phyloP scores from a whole-genome alignment of 2,329 filamentous ascomycete genomes.

The Monosporascus sp. region DNA sequence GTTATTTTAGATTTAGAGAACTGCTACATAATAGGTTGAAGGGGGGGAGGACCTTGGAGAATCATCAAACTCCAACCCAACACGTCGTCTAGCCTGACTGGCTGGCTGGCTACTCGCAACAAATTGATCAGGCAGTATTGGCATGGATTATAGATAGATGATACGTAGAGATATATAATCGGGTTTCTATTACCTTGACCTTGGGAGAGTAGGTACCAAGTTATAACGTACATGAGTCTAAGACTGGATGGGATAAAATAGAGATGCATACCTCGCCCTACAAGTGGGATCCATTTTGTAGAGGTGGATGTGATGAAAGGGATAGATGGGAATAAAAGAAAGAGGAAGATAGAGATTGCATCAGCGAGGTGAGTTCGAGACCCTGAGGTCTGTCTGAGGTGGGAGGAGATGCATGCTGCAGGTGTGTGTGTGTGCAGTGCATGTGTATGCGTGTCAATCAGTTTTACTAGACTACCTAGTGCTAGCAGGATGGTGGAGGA shows the following conservation, averaged over 20 bases:
- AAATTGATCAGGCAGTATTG: too few species aligned
- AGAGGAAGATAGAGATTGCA: not conserved
- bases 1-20: constrained; percentile 21
- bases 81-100: not conserved
- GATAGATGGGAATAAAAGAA: not conserved
- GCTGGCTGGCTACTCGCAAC: not conserved
- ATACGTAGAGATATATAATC: not conserved
- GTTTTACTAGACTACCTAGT: too few species aligned
- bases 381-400: not conserved
- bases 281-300: not conserved
- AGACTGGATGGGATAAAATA: not conserved
- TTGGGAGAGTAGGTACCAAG: not conserved
- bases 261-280: not conserved
- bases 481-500: too few species aligned
- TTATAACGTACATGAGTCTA: not conserved
- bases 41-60: constrained; percentile 3
- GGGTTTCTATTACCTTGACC: not conserved
- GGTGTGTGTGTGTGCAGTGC: not conserved
- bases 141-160: not conserved
- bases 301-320: not conserved
- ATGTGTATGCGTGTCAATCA: not conserved
- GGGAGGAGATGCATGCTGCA: too few species aligned
- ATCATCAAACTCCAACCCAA: not conserved
- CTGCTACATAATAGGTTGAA: constrained; percentile 6
- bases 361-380: not conserved